phyloP scores from a whole-genome alignment of 2,329 filamentous ascomycete species.

The Claviceps pusilla region DNA sequence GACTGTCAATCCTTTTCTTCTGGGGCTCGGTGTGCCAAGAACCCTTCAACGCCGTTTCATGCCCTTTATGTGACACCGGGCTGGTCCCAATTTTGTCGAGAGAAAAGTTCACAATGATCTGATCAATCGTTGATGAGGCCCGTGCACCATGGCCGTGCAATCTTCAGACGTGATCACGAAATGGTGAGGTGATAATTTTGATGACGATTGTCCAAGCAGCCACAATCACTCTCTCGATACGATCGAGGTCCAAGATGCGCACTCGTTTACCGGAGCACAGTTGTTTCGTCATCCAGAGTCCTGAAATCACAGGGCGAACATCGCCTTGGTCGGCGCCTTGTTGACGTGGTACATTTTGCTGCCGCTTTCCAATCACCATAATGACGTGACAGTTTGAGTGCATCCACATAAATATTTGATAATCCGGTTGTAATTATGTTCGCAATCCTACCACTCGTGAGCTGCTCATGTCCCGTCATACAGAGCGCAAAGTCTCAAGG shows the following conservation, averaged over 20 bases:
- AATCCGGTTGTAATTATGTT: neutral
- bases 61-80: neutral
- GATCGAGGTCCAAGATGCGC: neutral
- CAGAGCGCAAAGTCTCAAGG: neutral
- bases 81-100: neutral
- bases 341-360: neutral
- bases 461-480: neutral
- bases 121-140: neutral
- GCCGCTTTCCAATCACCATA: neutral
- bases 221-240: neutral
- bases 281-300: neutral
- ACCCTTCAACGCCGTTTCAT: neutral
- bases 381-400: neutral
- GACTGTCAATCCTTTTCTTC: neutral
- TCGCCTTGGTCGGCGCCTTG: neutral
- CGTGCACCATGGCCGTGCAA: neutral
- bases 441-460: neutral
- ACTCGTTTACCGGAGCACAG: neutral
- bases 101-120: neutral
- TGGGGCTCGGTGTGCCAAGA: neutral
- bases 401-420: neutral
- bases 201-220: neutral
- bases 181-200: neutral
- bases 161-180: neutral
- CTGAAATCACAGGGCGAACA: neutral